phyloP scores from a whole-genome alignment of 768 basidiomycete genomes.

The Sarcomyxa edulis region DNA sequence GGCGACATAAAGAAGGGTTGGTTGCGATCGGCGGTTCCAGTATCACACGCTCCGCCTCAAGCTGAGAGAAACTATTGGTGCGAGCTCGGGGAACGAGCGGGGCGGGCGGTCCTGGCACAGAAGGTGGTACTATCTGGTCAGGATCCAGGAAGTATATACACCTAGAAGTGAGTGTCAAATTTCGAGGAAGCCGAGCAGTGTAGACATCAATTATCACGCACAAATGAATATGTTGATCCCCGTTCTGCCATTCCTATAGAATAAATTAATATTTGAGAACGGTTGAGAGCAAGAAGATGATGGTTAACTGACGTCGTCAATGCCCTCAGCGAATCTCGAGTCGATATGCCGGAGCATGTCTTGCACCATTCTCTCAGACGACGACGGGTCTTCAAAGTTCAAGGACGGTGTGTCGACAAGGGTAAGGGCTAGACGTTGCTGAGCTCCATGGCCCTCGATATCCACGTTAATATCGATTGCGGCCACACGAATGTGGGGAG shows the following conservation, averaged over 20 bases:
- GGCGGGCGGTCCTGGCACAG: conserved; percentile 59
- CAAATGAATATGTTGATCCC: conserved; percentile 81
- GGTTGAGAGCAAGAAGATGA: conserved; percentile 13
- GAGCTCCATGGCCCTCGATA: conserved; percentile 37
- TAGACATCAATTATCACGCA: conserved; percentile 29
- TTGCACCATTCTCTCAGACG: conserved; percentile 55
- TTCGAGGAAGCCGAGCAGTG: conserved; percentile 3
- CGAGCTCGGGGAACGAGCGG: conserved; percentile 66
- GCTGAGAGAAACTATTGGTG: conserved; percentile 65
- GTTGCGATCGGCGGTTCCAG: conserved; percentile 75
- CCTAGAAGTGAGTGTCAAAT: conserved; percentile 32
- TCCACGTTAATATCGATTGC: conserved; percentile 69
- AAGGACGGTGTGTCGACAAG: conserved; percentile 82
- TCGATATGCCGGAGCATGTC: conserved; percentile 75
- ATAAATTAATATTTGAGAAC: conserved; percentile 13
- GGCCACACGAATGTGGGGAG: conserved; percentile 64
- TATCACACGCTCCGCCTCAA: conserved; percentile 71
- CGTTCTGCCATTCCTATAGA: conserved; percentile 61
- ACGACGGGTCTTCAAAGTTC: conserved; percentile 63
- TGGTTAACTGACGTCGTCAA: conserved; percentile 62
- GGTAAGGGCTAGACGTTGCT: conserved; percentile 53
- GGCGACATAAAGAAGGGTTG: conserved; percentile 62
- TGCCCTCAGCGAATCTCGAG: conserved; percentile 62
- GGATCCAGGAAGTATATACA: conserved; percentile 89
- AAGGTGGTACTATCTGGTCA: conserved; percentile 69